Percentiles rank a stretch among this genome's conserved stretches.
Evolutionary conservation across 2,329 filamentous ascomycete genomes (phyloP).

Genomic region (Chaetothyriales sp.): DNA sequence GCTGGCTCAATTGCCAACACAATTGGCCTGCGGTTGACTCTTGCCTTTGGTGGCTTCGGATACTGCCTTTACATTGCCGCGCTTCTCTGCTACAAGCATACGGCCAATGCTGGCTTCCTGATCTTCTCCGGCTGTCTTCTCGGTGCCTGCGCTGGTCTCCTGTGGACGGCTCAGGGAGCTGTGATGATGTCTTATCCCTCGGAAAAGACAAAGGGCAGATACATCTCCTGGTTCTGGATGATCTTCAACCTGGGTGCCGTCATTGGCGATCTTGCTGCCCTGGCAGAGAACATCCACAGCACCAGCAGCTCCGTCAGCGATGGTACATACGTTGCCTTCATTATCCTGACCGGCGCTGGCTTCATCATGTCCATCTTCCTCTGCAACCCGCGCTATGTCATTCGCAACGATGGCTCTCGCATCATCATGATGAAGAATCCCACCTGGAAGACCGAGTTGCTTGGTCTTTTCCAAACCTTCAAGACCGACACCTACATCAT

Average conservation of each 20-base stretch:
- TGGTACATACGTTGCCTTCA: conserved; percentile 77
- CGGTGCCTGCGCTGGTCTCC: conserved; percentile 25
- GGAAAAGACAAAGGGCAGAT: conserved; percentile 61
- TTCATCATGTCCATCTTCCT: conserved; percentile 49
- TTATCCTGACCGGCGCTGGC: conserved; percentile 64
- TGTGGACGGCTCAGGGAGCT: conserved; percentile 28
- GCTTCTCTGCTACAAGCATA: conserved; percentile 28
- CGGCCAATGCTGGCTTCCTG: conserved; percentile 24
- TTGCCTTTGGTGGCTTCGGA: conserved; percentile 21
- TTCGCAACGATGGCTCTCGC: conserved; percentile 61
- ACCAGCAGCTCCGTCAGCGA: conserved; percentile 35
- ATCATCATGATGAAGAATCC: conserved; percentile 86
- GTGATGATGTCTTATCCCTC: conserved; percentile 57
- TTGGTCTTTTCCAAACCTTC: conserved; percentile 61
- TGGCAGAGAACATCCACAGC: conserved; percentile 32
- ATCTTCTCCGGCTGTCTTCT: conserved; percentile 27
- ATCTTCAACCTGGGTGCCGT: conserved; percentile 79
- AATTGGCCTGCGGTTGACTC: conserved; percentile 20
- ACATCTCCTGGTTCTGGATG: conserved; percentile 75
- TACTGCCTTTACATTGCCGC: conserved; percentile 25
- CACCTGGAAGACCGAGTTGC: conserved; percentile 64
- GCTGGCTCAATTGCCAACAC: conserved; percentile 28
- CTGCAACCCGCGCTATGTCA: conserved; percentile 51
- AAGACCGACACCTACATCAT: conserved; percentile 56
- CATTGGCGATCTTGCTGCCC: conserved; percentile 49